Percentiles rank a stretch among this genome's conserved stretches.
Evolutionary conservation across 208 protist species (phyloP).

Genomic region (Leishmania lainsoni): DNA sequence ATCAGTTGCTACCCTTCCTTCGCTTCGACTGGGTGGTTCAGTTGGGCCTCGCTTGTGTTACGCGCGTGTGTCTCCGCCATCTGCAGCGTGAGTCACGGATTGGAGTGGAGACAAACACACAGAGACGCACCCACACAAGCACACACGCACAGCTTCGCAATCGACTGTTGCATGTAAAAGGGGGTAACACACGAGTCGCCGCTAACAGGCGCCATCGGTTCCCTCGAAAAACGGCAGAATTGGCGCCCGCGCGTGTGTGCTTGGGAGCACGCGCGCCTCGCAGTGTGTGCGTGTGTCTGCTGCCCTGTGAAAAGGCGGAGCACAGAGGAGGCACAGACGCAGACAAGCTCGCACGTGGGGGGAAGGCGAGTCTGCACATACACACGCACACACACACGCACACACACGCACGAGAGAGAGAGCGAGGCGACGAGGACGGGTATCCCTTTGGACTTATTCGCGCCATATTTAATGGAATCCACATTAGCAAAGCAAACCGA

Average conservation of each 20-base stretch:
- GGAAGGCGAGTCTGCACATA: not conserved
- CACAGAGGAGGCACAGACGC: not conserved
- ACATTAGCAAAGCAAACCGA: not conserved
- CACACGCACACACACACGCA: not conserved
- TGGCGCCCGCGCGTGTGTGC: no score
- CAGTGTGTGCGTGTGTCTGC: not conserved
- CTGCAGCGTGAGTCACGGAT: not conserved
- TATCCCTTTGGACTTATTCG: conserved; percentile 4
- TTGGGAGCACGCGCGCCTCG: no score
- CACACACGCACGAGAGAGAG: not conserved
- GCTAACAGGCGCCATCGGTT: no score
- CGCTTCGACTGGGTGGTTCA: not conserved
- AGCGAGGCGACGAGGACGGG: not conserved
- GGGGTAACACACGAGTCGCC: no score
- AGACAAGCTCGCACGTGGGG: not conserved
- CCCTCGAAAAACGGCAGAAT: no score
- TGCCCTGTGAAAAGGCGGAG: no score
- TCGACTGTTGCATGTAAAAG: no score
- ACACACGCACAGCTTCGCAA: not conserved
- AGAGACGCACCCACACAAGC: not conserved
- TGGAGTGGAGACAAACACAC: no score
- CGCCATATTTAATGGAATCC: not conserved
- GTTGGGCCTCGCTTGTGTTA: not conserved
- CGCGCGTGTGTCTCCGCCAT: not conserved
- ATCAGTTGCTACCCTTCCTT: not conserved